phyloP scores from a whole-genome alignment of 2,329 filamentous ascomycete genomes.

The Diaporthe capsici region DNA sequence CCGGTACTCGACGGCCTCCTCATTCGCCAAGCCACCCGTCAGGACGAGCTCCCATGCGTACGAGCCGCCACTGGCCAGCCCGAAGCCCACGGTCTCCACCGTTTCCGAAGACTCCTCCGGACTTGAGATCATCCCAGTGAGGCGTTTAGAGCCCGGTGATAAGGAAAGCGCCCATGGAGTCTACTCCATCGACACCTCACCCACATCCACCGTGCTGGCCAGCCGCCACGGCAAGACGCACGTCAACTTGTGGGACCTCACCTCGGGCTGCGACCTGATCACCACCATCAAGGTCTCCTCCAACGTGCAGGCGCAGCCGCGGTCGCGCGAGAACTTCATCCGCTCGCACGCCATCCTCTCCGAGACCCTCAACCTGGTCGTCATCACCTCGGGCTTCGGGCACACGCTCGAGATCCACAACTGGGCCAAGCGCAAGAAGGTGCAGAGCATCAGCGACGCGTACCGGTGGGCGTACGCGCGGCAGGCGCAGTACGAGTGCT shows the following conservation, averaged over 20 bases:
- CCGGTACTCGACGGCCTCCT: slow-evolving; percentile 33
- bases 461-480: slow-evolving; percentile 56
- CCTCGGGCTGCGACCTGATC: slow-evolving; percentile 43
- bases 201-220: slow-evolving; percentile 51
- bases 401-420: slow-evolving; percentile 57
- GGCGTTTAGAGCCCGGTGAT: slow-evolving; percentile 47
- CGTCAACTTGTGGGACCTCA: slow-evolving; percentile 48
- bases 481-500: slow-evolving; percentile 53
- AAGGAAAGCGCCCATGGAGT: slow-evolving; percentile 50
- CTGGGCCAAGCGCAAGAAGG: slow-evolving; percentile 56
- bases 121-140: slow-evolving; percentile 41
- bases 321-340: slow-evolving; percentile 59
- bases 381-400: slow-evolving; percentile 57
- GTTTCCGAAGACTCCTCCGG: slow-evolving; percentile 5
- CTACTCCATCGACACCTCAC: slow-evolving; percentile 54
- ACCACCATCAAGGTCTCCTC: slow-evolving; percentile 55
- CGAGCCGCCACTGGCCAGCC: neutral
- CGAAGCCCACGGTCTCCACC: neutral
- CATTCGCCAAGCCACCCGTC: slow-evolving; percentile 8
- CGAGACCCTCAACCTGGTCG: slow-evolving; percentile 54
- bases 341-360: slow-evolving; percentile 59
- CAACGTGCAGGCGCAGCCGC: slow-evolving; percentile 55
- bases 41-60: slow-evolving; percentile 34
- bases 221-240: slow-evolving; percentile 52
- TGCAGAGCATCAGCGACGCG: slow-evolving; percentile 55